Percentiles rank a stretch among this genome's conserved stretches.
phyloP scores from a whole-genome alignment of 2,329 filamentous ascomycete species.

The Alternaria infectoria region DNA sequence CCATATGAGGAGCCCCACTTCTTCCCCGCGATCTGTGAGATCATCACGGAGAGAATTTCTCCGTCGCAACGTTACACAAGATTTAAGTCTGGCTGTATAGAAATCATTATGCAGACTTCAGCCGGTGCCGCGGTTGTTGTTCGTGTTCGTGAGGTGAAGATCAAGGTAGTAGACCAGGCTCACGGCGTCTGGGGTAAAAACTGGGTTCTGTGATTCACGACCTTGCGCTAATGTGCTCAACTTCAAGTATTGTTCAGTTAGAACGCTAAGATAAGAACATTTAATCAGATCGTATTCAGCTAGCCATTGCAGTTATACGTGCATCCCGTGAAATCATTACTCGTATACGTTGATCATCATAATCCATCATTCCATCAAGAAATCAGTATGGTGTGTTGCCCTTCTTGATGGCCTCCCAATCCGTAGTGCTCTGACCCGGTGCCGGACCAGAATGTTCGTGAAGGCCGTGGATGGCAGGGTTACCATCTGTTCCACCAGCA shows the following conservation, averaged over 20 bases:
- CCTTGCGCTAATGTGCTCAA: background rate
- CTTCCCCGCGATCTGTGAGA: constrained; percentile 1
- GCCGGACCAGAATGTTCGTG: constrained; percentile 18
- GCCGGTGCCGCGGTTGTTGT: background rate
- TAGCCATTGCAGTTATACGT: background rate
- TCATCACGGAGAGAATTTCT: constrained; percentile 4
- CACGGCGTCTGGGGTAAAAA: background rate
- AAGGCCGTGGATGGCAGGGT: constrained; percentile 33
- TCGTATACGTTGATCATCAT: background rate
- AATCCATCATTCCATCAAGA: background rate
- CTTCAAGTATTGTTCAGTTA: background rate
- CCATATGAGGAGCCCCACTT: background rate
- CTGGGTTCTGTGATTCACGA: background rate
- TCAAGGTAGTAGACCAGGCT: background rate
- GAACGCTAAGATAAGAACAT: background rate
- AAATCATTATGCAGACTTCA: background rate
- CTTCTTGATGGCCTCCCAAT: constrained; percentile 37
- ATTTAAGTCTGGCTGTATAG: background rate
- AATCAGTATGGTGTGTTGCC: constrained; percentile 34
- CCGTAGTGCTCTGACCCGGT: constrained; percentile 1
- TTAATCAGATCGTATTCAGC: background rate
- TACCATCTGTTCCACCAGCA: constrained; percentile 47
- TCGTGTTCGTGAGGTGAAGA: background rate
- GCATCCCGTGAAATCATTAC: background rate
- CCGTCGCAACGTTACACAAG: constrained; percentile 1